Base-by-base conservation (phyloP, 148 eudicot species). In the Tetragonia tetragonoides region DNA sequence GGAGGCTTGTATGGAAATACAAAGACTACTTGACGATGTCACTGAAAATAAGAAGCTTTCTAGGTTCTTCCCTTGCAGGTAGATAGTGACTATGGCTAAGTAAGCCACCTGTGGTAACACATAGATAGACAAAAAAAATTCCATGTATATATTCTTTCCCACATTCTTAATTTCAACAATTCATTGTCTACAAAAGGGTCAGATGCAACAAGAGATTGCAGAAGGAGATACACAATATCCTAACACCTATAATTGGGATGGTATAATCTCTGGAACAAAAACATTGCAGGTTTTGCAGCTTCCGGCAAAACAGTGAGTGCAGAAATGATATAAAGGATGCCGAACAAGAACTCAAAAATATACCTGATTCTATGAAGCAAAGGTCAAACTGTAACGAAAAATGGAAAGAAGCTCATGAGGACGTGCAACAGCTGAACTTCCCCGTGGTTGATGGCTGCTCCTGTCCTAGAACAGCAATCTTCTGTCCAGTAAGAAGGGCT, bases 401-500 rank as follows among this genome's bases (percentile, higher is more conserved):
- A n/a, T n/a, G 0, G 16, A 17, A 63, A 23, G 39, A 47, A 39
- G 62, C 24, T 74, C 68, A 74, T 61, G 66, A 61, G n/a, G n/a
- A 42, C 14, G 16, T 14, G 68, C 68, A 74, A 44, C 77, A 74
- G 56, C 77, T 61, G 40, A 21, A 74, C 18, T 14, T 74, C 14
- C 54, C 39, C 16, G 34, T 18, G 5, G 59, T 17, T 10, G 67
- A 41, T 42, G 54, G 18, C 63, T 74, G 77, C 44, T 57, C 74
- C 66, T 61, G 83, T 28, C 75, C 79, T n/a, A 71, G 70, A 56
- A 81, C 72, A 40, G 63, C 24, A 64, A 76, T 81, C 66, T 64
- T 66, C 21, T 68, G 75, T 24, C 79, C 83, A 10, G 70, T 75
- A 17, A 80, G 79, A 40, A 81, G 79, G 53, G 73, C 47, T 63